Evolutionary conservation across 768 basidiomycete genomes (phyloP).

Genomic region (Sarcomyxa edulis): DNA sequence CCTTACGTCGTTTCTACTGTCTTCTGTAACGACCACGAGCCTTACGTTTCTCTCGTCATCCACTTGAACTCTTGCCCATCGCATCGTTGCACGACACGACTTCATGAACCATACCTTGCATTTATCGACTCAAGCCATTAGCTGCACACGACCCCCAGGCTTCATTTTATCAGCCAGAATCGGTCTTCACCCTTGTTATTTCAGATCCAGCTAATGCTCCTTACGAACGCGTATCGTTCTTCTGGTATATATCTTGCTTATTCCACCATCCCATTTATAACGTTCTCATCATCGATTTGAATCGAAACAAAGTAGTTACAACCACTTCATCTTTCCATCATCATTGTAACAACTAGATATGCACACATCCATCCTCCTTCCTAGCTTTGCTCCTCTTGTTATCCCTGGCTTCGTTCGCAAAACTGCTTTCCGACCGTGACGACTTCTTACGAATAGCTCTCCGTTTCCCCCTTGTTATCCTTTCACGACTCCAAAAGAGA

Average conservation of each 20-base stretch:
- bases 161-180: not conserved
- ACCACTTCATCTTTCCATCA: constrained; percentile 16
- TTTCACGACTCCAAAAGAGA: too few relatives aligned
- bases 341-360: constrained; percentile 74
- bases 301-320: too few relatives aligned
- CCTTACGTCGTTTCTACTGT: constrained; percentile 9
- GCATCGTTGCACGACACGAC: constrained; percentile 34
- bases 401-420: not conserved
- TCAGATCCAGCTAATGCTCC: constrained; percentile 7
- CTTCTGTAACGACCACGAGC: constrained; percentile 16
- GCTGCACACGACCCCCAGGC: constrained; percentile 12
- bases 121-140: constrained; percentile 14
- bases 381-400: constrained; percentile 18
- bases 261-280: too few relatives aligned
- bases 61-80: constrained; percentile 22
- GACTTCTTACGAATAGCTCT: constrained; percentile 16
- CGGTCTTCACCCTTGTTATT: constrained; percentile 9
- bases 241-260: constrained; percentile 1
- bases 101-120: constrained; percentile 17
- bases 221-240: constrained; percentile 1
- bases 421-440: constrained; percentile 11
- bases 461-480: not conserved
- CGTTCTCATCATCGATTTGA: too few relatives aligned
- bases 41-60: constrained; percentile 17
- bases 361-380: constrained; percentile 45